Conservation (phyloP, 2,329 filamentous ascomycete species). For the Colletotrichum sp. region DNA sequence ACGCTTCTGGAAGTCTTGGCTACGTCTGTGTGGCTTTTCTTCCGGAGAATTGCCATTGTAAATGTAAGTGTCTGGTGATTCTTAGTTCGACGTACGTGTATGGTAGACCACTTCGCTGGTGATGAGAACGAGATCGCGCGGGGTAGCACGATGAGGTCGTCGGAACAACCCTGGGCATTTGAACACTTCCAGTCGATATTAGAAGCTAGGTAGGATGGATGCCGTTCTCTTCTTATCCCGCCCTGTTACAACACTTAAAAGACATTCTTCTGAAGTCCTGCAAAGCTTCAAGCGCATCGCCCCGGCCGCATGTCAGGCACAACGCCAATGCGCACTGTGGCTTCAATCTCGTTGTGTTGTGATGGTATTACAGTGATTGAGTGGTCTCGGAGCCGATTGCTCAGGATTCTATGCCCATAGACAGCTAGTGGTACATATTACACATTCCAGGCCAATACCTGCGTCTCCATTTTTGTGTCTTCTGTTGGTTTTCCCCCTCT, state of each 20-base stretch:
- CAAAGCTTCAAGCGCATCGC: background rate
- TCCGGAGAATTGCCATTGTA: background rate
- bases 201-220: background rate
- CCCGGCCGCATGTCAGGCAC: background rate
- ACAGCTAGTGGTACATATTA: conserved; percentile 20
- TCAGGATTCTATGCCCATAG: conserved; percentile 13
- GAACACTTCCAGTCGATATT: background rate
- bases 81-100: background rate
- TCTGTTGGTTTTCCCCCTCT: background rate
- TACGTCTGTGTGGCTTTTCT: background rate
- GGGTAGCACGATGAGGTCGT: background rate
- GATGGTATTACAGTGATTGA: conserved; percentile 18
- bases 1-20: background rate
- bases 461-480: background rate
- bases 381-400: conserved; percentile 14
- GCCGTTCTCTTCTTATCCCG: background rate
- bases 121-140: background rate
- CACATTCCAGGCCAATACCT: background rate
- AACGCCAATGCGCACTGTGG: background rate
- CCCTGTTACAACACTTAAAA: background rate
- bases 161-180: no score
- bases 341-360: background rate
- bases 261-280: background rate
- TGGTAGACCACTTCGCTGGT: background rate
- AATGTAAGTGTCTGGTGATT: background rate